Conservation (phyloP, 257 asterid species). For the Parsonsia alboflavescens region DNA sequence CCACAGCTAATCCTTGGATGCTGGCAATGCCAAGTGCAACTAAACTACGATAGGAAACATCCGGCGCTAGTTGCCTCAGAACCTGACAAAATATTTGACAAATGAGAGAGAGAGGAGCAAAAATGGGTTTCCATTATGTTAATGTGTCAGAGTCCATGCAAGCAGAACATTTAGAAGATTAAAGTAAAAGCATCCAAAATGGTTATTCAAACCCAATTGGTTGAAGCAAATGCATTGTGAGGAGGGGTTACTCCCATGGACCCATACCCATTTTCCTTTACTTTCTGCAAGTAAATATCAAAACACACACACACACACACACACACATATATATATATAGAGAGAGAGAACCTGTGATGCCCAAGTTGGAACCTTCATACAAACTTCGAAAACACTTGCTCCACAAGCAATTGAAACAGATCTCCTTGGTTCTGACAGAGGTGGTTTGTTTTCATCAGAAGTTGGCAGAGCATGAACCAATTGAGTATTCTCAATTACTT, state of each 20-base stretch:
- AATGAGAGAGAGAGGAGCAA: not conserved
- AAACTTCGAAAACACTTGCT: constrained; percentile 81
- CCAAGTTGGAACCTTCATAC: constrained; percentile 88
- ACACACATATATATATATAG: no score
- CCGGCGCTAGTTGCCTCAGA: constrained; percentile 89
- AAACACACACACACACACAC: not conserved
- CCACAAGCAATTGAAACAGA: constrained; percentile 94
- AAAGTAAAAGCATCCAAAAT: not conserved
- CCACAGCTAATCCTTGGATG: constrained; percentile 81
- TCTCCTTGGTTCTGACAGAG: constrained; percentile 73
- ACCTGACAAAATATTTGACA: constrained; percentile 40
- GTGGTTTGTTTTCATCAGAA: constrained; percentile 48
- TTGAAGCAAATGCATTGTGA: not conserved
- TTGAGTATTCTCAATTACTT: constrained; percentile 67
- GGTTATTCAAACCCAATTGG: not conserved
- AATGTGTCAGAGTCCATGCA: not conserved
- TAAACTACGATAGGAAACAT: constrained; percentile 73
- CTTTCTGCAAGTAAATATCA: not conserved
- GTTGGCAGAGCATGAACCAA: constrained; percentile 53
- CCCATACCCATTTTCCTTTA: not conserved
- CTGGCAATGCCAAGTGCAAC: constrained; percentile 90
- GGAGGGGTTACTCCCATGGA: not conserved
- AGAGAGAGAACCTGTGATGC: constrained; percentile 74
- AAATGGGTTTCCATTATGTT: not conserved
- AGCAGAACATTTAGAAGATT: not conserved